Percentiles rank a stretch among this genome's conserved stretches.
phyloP scores from a whole-genome alignment of 768 basidiomycete genomes.

The Boletellus sp. region DNA sequence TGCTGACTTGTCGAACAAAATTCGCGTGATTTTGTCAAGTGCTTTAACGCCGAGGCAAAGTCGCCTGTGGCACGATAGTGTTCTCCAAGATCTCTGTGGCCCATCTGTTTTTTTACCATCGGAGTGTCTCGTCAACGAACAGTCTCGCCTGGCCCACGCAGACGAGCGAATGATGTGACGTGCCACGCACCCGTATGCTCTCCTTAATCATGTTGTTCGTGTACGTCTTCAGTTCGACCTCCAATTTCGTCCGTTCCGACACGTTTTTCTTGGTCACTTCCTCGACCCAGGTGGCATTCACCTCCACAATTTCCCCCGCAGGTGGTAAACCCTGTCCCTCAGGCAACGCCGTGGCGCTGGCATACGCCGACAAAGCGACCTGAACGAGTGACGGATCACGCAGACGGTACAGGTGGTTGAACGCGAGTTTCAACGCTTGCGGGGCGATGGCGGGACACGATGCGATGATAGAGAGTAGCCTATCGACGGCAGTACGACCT shows the following conservation, averaged over 20 bases:
- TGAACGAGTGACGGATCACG: slow-evolving; percentile 66
- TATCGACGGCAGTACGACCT: slow-evolving; percentile 77
- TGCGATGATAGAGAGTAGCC: slow-evolving; percentile 64
- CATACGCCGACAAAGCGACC: slow-evolving; percentile 50
- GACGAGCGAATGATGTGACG: neutral
- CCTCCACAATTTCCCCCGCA: slow-evolving; percentile 42
- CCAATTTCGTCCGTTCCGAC: slow-evolving; percentile 77
- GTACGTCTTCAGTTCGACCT: slow-evolving; percentile 93
- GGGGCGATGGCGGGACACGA: slow-evolving; percentile 65
- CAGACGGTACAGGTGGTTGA: slow-evolving; percentile 59
- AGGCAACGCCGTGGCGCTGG: slow-evolving; percentile 35
- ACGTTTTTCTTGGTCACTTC: slow-evolving; percentile 60
- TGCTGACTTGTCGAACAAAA: slow-evolving; percentile 89
- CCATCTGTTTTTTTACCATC: slow-evolving; percentile 56
- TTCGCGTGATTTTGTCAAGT: slow-evolving; percentile 89
- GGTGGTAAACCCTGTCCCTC: slow-evolving; percentile 43
- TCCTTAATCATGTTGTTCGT: slow-evolving; percentile 98
- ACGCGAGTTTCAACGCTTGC: slow-evolving; percentile 66
- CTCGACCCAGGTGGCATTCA: slow-evolving; percentile 75
- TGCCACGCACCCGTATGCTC: slow-evolving; percentile 74
- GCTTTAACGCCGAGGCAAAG: slow-evolving; percentile 64
- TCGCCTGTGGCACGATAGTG: slow-evolving; percentile 75
- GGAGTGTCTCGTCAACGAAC: neutral
- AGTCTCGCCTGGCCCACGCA: neutral
- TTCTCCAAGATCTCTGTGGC: slow-evolving; percentile 81